Evolutionary conservation across 2,329 filamentous ascomycete genomes (phyloP).

Genomic region (Fusarium kyushuense): DNA sequence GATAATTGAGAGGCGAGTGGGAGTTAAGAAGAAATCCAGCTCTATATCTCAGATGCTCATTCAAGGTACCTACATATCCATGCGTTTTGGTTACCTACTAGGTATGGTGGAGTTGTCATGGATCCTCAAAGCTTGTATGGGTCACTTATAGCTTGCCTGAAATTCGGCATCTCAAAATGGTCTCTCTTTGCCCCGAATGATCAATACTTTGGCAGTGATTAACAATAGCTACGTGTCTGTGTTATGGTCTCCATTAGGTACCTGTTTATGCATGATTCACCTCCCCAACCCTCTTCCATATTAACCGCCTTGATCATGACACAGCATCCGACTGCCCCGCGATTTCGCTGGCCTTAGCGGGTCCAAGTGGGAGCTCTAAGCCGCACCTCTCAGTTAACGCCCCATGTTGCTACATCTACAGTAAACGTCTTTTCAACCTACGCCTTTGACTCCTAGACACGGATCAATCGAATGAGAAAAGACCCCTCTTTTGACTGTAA

Average conservation of each 20-base stretch:
- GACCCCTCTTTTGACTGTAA: conserved; percentile 41
- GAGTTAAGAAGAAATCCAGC: conserved; percentile 42
- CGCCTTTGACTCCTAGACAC: conserved; percentile 20
- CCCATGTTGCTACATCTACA: conserved; percentile 35
- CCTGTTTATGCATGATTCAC: conserved; percentile 5
- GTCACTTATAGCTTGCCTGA: not conserved
- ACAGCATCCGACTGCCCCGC: conserved; percentile 42
- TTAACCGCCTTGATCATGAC: conserved; percentile 35
- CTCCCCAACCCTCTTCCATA: not conserved
- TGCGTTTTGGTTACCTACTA: too few relatives aligned
- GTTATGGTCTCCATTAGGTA: not conserved
- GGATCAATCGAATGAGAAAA: conserved; percentile 17
- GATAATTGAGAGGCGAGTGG: conserved; percentile 43
- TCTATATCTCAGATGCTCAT: too few relatives aligned
- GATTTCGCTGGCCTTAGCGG: conserved; percentile 35
- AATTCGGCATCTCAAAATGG: too few relatives aligned
- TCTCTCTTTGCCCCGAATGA: not conserved
- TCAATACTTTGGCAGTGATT: not conserved
- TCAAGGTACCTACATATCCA: too few relatives aligned
- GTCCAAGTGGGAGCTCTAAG: conserved; percentile 35
- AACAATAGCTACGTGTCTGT: not conserved
- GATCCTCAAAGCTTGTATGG: not conserved
- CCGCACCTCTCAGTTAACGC: conserved; percentile 31
- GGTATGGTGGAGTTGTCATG: conserved; percentile 19
- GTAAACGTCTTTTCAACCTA: conserved; percentile 31